Evolutionary conservation across 2,329 filamentous ascomycete species (phyloP), one percentile per base, ranked within the genome.

Genomic region (Ceratocystis cacaofunesta): DNA sequence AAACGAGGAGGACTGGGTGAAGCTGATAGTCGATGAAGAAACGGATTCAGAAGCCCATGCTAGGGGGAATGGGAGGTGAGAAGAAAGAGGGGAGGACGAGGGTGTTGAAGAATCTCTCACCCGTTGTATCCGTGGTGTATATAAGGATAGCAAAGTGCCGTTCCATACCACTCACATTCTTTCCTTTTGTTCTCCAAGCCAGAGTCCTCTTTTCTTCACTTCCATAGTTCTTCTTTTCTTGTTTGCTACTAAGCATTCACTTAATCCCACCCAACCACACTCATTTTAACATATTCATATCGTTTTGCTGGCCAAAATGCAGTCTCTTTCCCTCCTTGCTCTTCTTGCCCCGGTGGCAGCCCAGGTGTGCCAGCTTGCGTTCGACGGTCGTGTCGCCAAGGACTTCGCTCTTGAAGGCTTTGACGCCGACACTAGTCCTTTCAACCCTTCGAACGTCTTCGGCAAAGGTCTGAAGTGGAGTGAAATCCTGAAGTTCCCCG

Each of bases 391-490:
- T 17, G 70, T 81, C 1, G 75, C 78, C 1, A 68, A 70, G 5
- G 73, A 71, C 46, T 75, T 76, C 43, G 72, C 71, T 4, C 69
- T 74, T 12, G 71, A 73, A 61, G 71, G 74, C 6, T 80, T 82
- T 65, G 78, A 80, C 69, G 2, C 55, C 17, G 55, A 58, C 5
- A 70, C 69, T 4, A 72, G 72, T 61, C 73, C 80, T 32, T 85
- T 78, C 74, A 80, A 78, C 73, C 76, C 81, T 0, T 73, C 72
- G 66, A 82, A 76, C 69, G 79, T 83, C 64, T 78, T 82, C 69
- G 82, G 81, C 58, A 74, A 79, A 69, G 73, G 78, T 69, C 73
- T 83, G 25, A 78, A 75, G 5, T 82, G 80, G 76, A 78, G 77
- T 65, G 70, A 80, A 64, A 76, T 82, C 44, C 72, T 85, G 36